Evolutionary conservation across 805 yeast species (phyloP).

Genomic region (Helenozyma rhizophorensis): DNA sequence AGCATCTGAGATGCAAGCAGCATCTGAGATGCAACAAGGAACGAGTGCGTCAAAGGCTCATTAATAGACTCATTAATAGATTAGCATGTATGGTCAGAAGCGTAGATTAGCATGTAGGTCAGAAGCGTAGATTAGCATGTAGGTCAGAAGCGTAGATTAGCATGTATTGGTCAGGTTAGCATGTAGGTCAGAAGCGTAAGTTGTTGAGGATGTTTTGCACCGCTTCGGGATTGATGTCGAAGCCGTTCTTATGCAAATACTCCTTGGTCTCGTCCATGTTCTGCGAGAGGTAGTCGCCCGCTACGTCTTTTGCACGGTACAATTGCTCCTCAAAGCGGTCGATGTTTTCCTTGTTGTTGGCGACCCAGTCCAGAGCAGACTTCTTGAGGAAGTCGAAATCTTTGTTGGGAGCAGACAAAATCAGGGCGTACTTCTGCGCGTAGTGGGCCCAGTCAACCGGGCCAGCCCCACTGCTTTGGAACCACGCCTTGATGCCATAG

Average conservation of each 20-base stretch:
- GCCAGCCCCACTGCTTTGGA: not conserved
- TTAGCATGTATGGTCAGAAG: too few relatives aligned
- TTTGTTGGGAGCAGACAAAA: too few relatives aligned
- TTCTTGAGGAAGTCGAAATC: not conserved
- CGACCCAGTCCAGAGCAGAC: not conserved
- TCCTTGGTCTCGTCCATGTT: slow-evolving; percentile 2
- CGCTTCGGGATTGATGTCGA: slow-evolving; percentile 1
- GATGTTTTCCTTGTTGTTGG: not conserved
- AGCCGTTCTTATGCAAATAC: not conserved
- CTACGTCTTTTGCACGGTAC: not conserved
- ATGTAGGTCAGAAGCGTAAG: not conserved
- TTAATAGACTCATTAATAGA: too few relatives aligned
- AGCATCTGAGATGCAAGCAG: too few relatives aligned
- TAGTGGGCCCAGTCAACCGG: not conserved
- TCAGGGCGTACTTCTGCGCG: not conserved
- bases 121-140: not conserved
- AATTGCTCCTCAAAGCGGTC: not conserved
- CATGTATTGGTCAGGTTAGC: not conserved
- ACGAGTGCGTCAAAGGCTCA: too few relatives aligned
- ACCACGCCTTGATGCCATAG: not conserved
- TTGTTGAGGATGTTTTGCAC: not conserved
- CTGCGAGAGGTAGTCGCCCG: not conserved
- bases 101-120: not conserved
- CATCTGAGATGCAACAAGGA: too few relatives aligned
- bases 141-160: not conserved